phyloP scores from a whole-genome alignment of 345 rosid genomes.

The Citrus reticulata region DNA sequence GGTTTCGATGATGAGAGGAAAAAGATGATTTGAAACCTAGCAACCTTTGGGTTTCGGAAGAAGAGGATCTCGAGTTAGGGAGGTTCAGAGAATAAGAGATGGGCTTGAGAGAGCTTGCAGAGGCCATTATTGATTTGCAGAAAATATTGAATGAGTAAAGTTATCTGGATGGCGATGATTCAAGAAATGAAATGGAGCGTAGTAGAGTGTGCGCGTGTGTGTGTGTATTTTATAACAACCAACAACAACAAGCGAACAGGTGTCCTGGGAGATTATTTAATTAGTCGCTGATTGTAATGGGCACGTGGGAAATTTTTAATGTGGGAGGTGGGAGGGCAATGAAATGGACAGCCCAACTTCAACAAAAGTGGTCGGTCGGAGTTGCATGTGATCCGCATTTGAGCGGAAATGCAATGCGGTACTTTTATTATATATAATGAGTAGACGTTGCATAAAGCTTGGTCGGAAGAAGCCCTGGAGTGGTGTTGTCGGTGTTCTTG shows the following conservation, averaged over 20 bases:
- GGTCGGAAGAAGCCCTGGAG: neutral
- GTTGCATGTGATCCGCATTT: neutral
- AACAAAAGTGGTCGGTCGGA: neutral
- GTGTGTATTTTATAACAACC: too few relatives aligned
- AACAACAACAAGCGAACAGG: neutral
- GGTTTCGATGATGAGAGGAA: conserved; percentile 1
- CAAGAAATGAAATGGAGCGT: neutral
- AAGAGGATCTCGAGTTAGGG: neutral
- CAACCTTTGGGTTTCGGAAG: neutral
- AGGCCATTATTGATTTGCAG: conserved; percentile 14
- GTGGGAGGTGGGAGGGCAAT: neutral
- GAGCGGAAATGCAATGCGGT: too few relatives aligned
- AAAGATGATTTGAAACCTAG: conserved; percentile 12
- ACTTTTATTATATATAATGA: too few relatives aligned
- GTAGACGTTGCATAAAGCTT: neutral
- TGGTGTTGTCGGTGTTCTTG: neutral
- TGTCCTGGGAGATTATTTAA: neutral
- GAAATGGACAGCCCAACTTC: neutral
- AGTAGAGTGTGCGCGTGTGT: too few relatives aligned
- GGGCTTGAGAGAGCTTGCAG: neutral
- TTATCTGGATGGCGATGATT: neutral
- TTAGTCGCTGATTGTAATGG: neutral
- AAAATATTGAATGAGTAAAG: too few relatives aligned
- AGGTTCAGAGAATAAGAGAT: conserved; percentile 8
- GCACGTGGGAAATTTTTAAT: neutral